Evolutionary conservation across 352 stramenopile genomes (phyloP).

Genomic region (Globisporangium cylindrosporum): DNA sequence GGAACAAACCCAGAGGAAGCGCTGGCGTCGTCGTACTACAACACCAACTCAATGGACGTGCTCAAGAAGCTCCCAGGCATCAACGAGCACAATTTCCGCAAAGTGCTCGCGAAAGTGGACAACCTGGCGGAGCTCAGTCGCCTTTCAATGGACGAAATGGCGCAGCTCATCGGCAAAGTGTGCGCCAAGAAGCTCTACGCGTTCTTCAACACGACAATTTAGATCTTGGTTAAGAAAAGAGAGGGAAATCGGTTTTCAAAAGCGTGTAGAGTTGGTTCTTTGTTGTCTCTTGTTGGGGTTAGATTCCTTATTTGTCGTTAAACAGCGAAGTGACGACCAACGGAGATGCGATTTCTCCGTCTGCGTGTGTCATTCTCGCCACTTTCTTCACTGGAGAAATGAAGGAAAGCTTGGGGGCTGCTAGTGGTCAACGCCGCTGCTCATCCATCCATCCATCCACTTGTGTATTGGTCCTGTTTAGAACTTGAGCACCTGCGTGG

Average conservation of each 20-base stretch:
- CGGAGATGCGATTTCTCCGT: constrained; percentile 15
- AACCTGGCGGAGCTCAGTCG: constrained; percentile 75
- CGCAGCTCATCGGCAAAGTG: constrained; percentile 62
- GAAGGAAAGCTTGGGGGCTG: neutral
- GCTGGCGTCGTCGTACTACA: constrained; percentile 71
- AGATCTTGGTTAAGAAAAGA: constrained; percentile 6
- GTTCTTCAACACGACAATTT: constrained; percentile 77
- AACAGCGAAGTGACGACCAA: neutral
- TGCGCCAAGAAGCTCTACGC: constrained; percentile 75
- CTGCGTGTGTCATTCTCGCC: constrained; percentile 1
- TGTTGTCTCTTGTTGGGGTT: neutral
- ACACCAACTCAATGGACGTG: constrained; percentile 92
- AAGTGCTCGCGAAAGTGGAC: constrained; percentile 63
- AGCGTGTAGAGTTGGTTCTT: constrained; percentile 8
- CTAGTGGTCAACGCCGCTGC: neutral
- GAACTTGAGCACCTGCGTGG: constrained; percentile 84
- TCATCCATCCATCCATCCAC: neutral
- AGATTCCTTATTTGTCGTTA: neutral
- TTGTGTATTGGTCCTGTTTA: constrained; percentile 25
- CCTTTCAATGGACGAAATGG: constrained; percentile 62
- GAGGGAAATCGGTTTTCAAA: constrained; percentile 7
- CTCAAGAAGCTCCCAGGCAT: constrained; percentile 96
- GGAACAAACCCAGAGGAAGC: constrained; percentile 59
- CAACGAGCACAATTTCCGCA: constrained; percentile 91
- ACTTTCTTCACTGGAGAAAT: neutral